Base-by-base conservation (phyloP, 208 protist genomes). In the Novymonas esmeraldas region DNA sequence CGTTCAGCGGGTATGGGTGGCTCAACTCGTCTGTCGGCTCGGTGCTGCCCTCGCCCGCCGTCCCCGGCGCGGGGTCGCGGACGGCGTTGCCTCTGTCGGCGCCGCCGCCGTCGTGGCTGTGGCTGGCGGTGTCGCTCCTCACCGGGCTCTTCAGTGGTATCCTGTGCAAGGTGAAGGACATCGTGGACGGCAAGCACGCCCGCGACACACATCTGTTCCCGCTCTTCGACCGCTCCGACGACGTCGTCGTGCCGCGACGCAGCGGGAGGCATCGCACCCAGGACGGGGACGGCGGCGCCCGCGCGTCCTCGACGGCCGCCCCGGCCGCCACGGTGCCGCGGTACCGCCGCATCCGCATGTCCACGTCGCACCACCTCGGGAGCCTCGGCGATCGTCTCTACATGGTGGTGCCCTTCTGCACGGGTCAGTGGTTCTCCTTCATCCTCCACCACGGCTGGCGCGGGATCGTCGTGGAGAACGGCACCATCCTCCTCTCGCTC, bases 371-470 rank as follows among this genome's bases (percentile, higher is more conserved):
- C 33, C 82, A 81, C 52, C 68, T 84, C 24, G 85, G 83, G 34
- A 84, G 84, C 26, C 55, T 87, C 26, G 78, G 75, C 1, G 84
- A 90, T 22, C 75, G 89, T 10, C 74, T 93, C 49, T 95, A 92
- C 75, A 86, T 95, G 71, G 79, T 92, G 26, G 78, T 95, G 18
- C 90, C 90, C 1, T 92, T 95, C 69, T 93, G 84, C 70, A 92
- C 84, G 0, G 90, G 90, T 0, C 90, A 92, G 78, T 95, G 90
- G 90, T 86, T 92, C n/a, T 38, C 78, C 9, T 92, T 95, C 64
- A 87, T 95, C 34, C 6, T 91, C 6, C 57, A 76, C n/a, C 76
- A 95, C 70, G 86, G 90, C 33, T 93, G 86, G 87, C 54, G 79
- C 2, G 90, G 90, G 18, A 83, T 95, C 48, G 45, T 95, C 39